Evolutionary conservation across 352 stramenopile species (phyloP), one percentile per base, ranked within the genome.

Genomic region (Globisporangium rhizosaccharum): DNA sequence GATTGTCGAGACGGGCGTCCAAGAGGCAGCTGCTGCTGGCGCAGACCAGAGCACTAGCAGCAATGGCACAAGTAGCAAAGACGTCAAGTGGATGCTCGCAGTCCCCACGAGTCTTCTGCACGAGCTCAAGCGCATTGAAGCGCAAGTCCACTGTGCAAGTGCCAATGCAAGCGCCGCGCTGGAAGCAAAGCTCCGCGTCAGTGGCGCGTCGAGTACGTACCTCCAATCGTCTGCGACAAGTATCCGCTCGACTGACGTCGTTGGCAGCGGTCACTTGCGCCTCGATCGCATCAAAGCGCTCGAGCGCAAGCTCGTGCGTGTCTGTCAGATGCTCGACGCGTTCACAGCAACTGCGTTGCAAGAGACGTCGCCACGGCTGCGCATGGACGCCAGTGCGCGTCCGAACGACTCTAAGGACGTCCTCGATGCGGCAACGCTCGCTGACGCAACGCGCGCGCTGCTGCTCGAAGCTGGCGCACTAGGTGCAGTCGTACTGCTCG

Each of bases 11-110:
- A 14, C 58, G 49, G 76, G 72, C 20, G 51, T 63, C 28, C 65
- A 79, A 53, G 71, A 88, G 50, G 79, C 79, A 14, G 64, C 66
- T 55, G 57, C 47, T 28, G 71, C 74, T 0, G 76, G 76, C 33
- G 79, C 75, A 2, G 74, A 82, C 2, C 58, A 73, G 33, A 61
- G 62, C 36, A 51, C 52, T 18, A 44, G 54, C 8, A 39, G 17
- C 25, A 53, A 12, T 25, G 30, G 30, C 1, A 51, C 53, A 5
- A 33, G 30, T 36, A 51, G 51, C 10, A 63, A 70, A 20, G 30
- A 48, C 12, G 63, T 67, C 25, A 77, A 73, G 33, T 82, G 70
- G 73, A 82, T 82, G 65, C 48, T 82, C 25, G 73, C 62, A 28
- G 63, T 73, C 18, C 70, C 73, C 2, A 61, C 75, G 26, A 67